phyloP scores from a whole-genome alignment of 495 filamentous ascomycete genomes.

The Aspergillus ellipticus region DNA sequence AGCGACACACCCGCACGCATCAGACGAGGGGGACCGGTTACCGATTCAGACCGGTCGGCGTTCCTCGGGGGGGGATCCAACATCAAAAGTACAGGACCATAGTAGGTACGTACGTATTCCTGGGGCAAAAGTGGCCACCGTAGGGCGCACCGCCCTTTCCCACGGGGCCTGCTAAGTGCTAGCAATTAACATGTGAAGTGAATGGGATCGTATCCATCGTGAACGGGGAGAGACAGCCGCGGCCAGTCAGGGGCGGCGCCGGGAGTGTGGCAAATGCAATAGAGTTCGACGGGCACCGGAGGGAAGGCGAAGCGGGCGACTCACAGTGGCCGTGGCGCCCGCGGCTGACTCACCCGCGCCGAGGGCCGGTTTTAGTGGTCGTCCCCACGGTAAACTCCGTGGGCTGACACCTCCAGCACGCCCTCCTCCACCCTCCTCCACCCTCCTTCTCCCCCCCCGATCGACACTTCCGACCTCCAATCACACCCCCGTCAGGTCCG shows the following conservation, averaged over 20 bases:
- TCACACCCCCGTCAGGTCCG: not conserved
- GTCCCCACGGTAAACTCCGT: too few species aligned
- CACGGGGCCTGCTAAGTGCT: not conserved
- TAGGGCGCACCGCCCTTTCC: too few species aligned
- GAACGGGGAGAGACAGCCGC: not conserved
- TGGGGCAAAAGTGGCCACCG: not conserved
- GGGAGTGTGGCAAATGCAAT: constrained; percentile 10
- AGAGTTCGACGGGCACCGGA: constrained; percentile 1
- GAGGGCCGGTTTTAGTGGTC: not conserved
- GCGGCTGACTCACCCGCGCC: not conserved
- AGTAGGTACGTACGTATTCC: too few species aligned
- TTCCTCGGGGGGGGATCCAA: not conserved
- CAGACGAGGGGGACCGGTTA: not conserved
- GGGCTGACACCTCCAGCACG: too few species aligned
- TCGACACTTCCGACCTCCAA: not conserved
- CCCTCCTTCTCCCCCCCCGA: too few species aligned
- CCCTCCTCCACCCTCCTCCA: too few species aligned
- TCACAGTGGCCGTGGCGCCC: not conserved
- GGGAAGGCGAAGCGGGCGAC: not conserved
- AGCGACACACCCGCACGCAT: too few species aligned
- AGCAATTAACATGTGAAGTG: constrained; percentile 1
- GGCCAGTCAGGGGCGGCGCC: not conserved
- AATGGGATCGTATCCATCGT: not conserved
- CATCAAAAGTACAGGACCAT: too few species aligned
- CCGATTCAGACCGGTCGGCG: not conserved